Conservation (phyloP, 192 early-diverging fungal genomes). For the Phycomyces blakesleeanus region DNA sequence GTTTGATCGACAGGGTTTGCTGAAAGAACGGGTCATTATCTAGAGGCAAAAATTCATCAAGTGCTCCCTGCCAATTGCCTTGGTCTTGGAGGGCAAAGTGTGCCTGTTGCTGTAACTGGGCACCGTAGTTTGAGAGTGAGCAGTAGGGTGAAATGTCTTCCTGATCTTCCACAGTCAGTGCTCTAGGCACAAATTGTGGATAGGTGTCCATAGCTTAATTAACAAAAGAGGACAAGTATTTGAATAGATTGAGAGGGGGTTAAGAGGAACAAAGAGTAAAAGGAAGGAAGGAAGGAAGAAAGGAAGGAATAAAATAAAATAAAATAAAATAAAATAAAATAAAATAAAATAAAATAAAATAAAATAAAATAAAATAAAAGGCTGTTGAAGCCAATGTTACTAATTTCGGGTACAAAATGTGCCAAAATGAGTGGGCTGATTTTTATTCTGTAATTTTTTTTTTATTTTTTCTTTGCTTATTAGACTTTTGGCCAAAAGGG, state of each 20-base stretch:
- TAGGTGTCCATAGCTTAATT: not conserved
- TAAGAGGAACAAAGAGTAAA: not conserved
- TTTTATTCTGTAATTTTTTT: slow-evolving; percentile 11
- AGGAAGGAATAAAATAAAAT: no score
- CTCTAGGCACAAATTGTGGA: not conserved
- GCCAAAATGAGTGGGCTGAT: slow-evolving; percentile 14
- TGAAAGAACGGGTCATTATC: not conserved
- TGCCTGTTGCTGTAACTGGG: slow-evolving; percentile 14
- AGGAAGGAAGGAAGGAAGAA: not conserved
- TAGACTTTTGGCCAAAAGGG: not conserved
- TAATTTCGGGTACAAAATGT: slow-evolving; percentile 4
- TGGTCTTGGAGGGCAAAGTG: slow-evolving; percentile 5
- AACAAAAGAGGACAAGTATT: no score
- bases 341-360: no score
- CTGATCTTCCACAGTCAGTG: not conserved
- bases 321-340: no score
- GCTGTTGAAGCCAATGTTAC: not conserved
- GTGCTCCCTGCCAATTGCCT: not conserved
- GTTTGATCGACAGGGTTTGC: not conserved
- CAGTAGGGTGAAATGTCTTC: slow-evolving; percentile 1
- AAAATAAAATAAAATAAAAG: no score
- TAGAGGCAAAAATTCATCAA: not conserved
- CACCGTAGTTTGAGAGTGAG: slow-evolving; percentile 10
- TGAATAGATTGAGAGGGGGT: not conserved
- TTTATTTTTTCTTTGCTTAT: not conserved